A percentile compares a stretch with the other conserved stretches of the same genome.
Evolutionary conservation across 2,329 filamentous ascomycete genomes (phyloP).

Genomic region (Fusarium buharicum): DNA sequence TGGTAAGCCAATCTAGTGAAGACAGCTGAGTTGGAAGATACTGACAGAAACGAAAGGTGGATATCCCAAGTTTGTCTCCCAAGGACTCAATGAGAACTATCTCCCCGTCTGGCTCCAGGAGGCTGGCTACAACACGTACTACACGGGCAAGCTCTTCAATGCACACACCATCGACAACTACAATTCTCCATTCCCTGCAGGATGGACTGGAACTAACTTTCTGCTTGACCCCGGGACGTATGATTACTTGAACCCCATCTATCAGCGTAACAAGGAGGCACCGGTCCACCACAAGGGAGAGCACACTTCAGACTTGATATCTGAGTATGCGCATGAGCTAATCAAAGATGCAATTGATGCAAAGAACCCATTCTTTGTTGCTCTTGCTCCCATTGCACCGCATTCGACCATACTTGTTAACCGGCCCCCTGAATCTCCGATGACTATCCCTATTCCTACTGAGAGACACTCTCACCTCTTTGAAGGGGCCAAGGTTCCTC

Average conservation of each 20-base stretch:
- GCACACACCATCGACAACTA: constrained; percentile 70
- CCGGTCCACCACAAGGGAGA: constrained; percentile 46
- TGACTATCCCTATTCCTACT: constrained; percentile 62
- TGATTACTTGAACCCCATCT: constrained; percentile 61
- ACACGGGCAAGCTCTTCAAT: constrained; percentile 79
- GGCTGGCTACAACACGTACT: constrained; percentile 76
- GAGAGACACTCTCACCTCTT: constrained; percentile 72
- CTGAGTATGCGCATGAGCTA: constrained; percentile 67
- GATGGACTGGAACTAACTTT: constrained; percentile 63
- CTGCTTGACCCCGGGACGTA: constrained; percentile 53
- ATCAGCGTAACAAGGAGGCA: constrained; percentile 55
- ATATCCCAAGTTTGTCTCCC: constrained; percentile 72
- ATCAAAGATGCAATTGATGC: constrained; percentile 67
- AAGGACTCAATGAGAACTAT: constrained; percentile 74
- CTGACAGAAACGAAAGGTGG: constrained; percentile 45
- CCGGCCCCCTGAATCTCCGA: constrained; percentile 5
- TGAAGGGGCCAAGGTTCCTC: constrained; percentile 65
- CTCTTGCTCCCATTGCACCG: constrained; percentile 72
- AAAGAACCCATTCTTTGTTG: constrained; percentile 72
- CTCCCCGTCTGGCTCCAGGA: constrained; percentile 77
- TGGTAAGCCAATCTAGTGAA: constrained; percentile 49
- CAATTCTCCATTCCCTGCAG: constrained; percentile 64
- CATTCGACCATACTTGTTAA: constrained; percentile 63
- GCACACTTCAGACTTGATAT: constrained; percentile 66
- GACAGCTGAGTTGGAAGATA: background rate